These are phyloP conservation scores for Fonsecaea pedrosoi DNA, from an alignment of 2,329 filamentous ascomycete genomes.

Conservation along the genomic window DNA sequence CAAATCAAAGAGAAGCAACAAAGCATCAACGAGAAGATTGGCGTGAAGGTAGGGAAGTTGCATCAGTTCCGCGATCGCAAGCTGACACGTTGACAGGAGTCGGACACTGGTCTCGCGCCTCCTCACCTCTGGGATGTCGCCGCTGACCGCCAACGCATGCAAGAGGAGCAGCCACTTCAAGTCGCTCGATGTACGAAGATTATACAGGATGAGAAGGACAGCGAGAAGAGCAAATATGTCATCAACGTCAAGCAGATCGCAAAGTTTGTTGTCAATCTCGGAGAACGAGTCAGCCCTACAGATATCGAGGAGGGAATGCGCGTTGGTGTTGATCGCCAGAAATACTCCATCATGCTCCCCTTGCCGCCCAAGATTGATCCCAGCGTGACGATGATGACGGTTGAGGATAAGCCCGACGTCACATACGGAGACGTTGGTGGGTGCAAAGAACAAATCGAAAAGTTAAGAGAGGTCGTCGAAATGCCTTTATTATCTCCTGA, in stretches of 20 bases:
- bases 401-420: conserved; percentile 99
- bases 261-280: conserved; percentile 98
- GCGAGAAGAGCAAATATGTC: conserved; percentile 99
- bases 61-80: neutral
- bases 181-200: conserved; percentile 99
- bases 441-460: conserved; percentile 99
- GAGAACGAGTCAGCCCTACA: conserved; percentile 93
- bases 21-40: conserved; percentile 98
- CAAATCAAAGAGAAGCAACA: conserved; percentile 99
- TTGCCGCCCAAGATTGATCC: conserved; percentile 98
- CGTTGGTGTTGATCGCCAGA: conserved; percentile 96
- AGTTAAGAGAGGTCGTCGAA: conserved; percentile 96
- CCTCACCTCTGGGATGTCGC: conserved; percentile 99
- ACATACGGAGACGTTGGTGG: conserved; percentile 98
- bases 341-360: conserved; percentile 97
- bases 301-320: conserved; percentile 99
- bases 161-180: conserved; percentile 95
- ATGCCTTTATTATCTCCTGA: conserved; percentile 97
- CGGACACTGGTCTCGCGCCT: conserved; percentile 95
- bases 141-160: conserved; percentile 97
- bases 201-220: conserved; percentile 93
- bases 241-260: conserved; percentile 99
- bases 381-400: conserved; percentile 99
- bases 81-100: conserved; percentile 69
- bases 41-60: conserved; percentile 52